Evolutionary conservation across 75 land plant genomes (phyloP).

Genomic region (Sequoiadendron giganteum): DNA sequence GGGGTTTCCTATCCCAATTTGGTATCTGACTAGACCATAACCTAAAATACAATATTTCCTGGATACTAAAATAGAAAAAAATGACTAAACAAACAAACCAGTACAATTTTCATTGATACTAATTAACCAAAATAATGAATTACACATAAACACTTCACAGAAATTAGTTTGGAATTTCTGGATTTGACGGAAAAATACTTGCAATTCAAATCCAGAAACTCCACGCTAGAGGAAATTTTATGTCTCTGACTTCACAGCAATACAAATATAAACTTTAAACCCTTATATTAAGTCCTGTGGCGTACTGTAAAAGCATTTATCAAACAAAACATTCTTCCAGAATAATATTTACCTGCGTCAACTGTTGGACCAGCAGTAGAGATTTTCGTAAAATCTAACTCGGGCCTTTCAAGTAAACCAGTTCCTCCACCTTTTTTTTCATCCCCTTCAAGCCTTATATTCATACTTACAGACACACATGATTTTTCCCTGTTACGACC

Average conservation of each 20-base stretch:
- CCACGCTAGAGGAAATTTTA: too few relatives aligned
- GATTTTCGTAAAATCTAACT: slow-evolving; percentile 30
- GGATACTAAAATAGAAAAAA: not conserved
- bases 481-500: not conserved
- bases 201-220: too few relatives aligned
- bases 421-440: slow-evolving; percentile 17
- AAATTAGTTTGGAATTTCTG: too few relatives aligned
- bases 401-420: slow-evolving; percentile 30
- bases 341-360: slow-evolving; percentile 24
- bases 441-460: not conserved
- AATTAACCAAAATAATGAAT: not conserved
- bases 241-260: not conserved
- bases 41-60: too few relatives aligned
- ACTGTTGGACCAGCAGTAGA: slow-evolving; percentile 11
- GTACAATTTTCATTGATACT: not conserved
- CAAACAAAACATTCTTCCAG: not conserved
- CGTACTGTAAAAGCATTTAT: not conserved
- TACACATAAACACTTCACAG: not conserved
- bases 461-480: not conserved
- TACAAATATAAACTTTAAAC: not conserved
- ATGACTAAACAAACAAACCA: too few relatives aligned
- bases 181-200: too few relatives aligned
- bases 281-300: not conserved
- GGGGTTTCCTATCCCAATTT: too few relatives aligned
- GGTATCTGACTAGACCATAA: too few relatives aligned